Evolutionary conservation across 73 alveolate genomes (phyloP), one percentile per base, ranked within the genome.

Genomic region (Paramecium primaurelia): DNA sequence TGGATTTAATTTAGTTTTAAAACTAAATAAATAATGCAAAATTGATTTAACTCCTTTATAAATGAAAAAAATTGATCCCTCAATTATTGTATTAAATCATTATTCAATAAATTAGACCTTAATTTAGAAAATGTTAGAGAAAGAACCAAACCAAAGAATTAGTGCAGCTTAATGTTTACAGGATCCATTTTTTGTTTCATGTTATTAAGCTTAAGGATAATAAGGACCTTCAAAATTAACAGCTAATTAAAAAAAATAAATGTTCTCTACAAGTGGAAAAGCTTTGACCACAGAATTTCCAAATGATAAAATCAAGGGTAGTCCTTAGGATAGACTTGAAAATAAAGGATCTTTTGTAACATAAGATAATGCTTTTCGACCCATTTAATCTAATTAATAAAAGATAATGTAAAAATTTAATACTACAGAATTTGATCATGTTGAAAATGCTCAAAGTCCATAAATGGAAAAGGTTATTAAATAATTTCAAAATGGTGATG

Each of bases 321-420:
- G 87, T 73, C 87, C 87, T 36, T 8, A 73, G 16, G 60, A 73
- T 36, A 40, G 5, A 9, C 42, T 37, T 37, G 59, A 34, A 37
- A 14, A 34, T n/a, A 4, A 73, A 38, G 87, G 87, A 18, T 73
- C 87, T 36, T 73, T 73, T 73, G 87, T 73, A 2, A 73, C 87
- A 37, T 73, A 73, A 73, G 87, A 73, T 73, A 73, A 73, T 37
- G 60, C 87, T 3, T 73, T 30, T 40, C 87, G 59, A 36, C 87
- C 87, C 40, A 59, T 73, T 5, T n/a, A 73, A 73, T 25, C 58
- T 38, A 38, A 34, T 30, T 40, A 73, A 37, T 40, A 12, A 37
- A 73, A 73, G 36, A 34, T 73, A 12, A 73, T 73, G 87, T 37
- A 73, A 40, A 73, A 73, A 40, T 73, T 73, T 40, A 73, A 73